These are phyloP conservation scores for Xylogone sp. DNA, from an alignment of 2,329 filamentous ascomycete genomes.

Conservation along the genomic window DNA sequence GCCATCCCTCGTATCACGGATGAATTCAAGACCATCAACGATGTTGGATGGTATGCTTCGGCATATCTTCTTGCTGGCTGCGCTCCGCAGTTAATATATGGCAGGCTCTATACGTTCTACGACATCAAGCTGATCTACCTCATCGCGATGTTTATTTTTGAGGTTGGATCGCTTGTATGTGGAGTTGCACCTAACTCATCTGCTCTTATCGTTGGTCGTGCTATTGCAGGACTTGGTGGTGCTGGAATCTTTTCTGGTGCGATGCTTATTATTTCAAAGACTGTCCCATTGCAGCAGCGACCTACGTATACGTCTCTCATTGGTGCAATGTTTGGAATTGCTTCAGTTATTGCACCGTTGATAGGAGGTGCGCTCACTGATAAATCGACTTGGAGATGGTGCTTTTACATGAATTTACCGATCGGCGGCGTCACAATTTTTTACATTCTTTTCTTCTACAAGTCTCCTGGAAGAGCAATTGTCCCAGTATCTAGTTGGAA, in stretches of 20 bases:
- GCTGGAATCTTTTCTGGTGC: conserved; percentile 28
- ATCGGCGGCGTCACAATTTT: conserved; percentile 25
- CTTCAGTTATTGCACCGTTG: conserved; percentile 23
- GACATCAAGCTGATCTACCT: conserved; percentile 11
- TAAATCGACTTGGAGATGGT: conserved; percentile 28
- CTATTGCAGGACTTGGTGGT: conserved; percentile 21
- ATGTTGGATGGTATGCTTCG: conserved; percentile 39
- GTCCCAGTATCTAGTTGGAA: background rate
- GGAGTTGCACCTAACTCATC: conserved; percentile 19
- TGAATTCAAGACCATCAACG: conserved; percentile 30
- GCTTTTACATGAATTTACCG: conserved; percentile 32
- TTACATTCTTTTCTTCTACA: conserved; percentile 19
- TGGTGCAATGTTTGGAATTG: conserved; percentile 21
- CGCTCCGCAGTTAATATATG: conserved; percentile 8
- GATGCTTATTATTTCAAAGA: conserved; percentile 29
- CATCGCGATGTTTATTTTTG: conserved; percentile 12
- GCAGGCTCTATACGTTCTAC: conserved; percentile 17
- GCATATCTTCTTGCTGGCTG: conserved; percentile 20
- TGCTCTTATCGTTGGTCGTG: conserved; percentile 23
- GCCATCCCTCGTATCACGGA: conserved; percentile 29
- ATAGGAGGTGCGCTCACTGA: conserved; percentile 33
- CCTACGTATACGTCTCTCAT: conserved; percentile 27
- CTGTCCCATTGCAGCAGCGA: conserved; percentile 20
- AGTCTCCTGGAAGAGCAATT: background rate
- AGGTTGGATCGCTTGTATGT: conserved; percentile 13